phyloP scores from a whole-genome alignment of 2,329 filamentous ascomycete species.

The Penicillium frequentans region DNA sequence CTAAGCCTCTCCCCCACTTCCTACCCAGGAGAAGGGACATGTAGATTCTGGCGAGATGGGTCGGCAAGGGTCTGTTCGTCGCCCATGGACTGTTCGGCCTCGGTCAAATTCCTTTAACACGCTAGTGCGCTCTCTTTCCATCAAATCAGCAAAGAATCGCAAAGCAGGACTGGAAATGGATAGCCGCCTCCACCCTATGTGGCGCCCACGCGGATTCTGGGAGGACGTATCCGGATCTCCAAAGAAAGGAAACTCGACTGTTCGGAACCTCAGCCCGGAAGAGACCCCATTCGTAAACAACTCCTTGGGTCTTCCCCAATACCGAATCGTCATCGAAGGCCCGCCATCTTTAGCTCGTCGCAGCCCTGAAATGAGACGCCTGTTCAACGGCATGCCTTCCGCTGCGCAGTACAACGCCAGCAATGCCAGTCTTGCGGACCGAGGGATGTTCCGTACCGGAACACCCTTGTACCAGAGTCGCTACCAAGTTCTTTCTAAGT shows the following conservation, averaged over 20 bases:
- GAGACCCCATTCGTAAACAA: slow-evolving; percentile 53
- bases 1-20: slow-evolving; percentile 57
- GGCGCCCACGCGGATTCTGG: slow-evolving; percentile 65
- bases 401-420: slow-evolving; percentile 26
- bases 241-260: slow-evolving; percentile 37
- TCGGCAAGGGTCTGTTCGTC: slow-evolving; percentile 40
- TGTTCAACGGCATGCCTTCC: slow-evolving; percentile 20
- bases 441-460: slow-evolving; percentile 29
- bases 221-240: slow-evolving; percentile 51
- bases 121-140: slow-evolving; percentile 39
- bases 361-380: slow-evolving; percentile 31
- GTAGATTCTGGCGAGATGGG: slow-evolving; percentile 10
- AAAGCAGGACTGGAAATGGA: slow-evolving; percentile 47
- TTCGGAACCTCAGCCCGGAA: slow-evolving; percentile 21
- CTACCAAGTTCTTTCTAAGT: slow-evolving; percentile 38
- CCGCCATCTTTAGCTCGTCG: slow-evolving; percentile 37
- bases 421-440: slow-evolving; percentile 32
- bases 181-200: slow-evolving; percentile 59
- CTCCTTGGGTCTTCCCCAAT: slow-evolving; percentile 55
- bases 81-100: slow-evolving; percentile 37
- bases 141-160: slow-evolving; percentile 43
- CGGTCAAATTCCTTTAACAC: slow-evolving; percentile 43
- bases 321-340: slow-evolving; percentile 45
- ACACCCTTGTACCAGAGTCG: slow-evolving; percentile 33
- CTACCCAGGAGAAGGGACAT: slow-evolving; percentile 33